phyloP scores from a whole-genome alignment of 768 basidiomycete species.

The Chalciporus chontae region DNA sequence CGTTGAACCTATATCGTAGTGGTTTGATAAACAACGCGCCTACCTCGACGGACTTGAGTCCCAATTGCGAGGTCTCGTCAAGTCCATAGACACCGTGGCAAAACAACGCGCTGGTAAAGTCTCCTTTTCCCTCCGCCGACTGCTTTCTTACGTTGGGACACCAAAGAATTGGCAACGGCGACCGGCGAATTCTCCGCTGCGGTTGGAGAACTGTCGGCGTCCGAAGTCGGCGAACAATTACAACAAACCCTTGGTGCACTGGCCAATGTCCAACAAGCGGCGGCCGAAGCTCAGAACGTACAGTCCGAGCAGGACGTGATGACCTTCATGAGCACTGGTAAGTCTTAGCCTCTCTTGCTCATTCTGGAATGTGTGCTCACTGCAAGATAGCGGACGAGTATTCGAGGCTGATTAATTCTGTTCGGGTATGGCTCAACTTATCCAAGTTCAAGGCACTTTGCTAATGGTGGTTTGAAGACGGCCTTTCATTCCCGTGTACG shows the following conservation, averaged over 20 bases:
- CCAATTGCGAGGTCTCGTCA: conserved; percentile 82
- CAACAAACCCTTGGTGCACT: conserved; percentile 66
- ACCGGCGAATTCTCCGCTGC: conserved; percentile 80
- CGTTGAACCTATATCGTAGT: conserved; percentile 43
- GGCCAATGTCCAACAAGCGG: conserved; percentile 69
- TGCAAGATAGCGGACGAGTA: conserved; percentile 74
- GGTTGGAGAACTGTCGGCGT: conserved; percentile 63
- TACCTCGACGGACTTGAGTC: conserved; percentile 89
- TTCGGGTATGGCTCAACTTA: conserved; percentile 54
- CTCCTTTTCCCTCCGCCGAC: neutral
- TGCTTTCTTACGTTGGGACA: neutral
- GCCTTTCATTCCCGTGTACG: conserved; percentile 88
- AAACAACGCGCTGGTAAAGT: conserved; percentile 70
- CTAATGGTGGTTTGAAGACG: conserved; percentile 43
- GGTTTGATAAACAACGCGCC: conserved; percentile 85
- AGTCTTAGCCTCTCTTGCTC: neutral
- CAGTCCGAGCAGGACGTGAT: conserved; percentile 83
- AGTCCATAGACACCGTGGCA: conserved; percentile 81
- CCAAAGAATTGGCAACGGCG: conserved; percentile 60
- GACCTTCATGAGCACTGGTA: conserved; percentile 75
- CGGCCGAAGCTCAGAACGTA: conserved; percentile 66
- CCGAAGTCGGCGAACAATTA: conserved; percentile 74
- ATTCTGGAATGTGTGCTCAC: conserved; percentile 5
- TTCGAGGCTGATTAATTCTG: conserved; percentile 83
- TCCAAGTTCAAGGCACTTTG: neutral